Conservation (phyloP, 805 yeast genomes). For the Lachancea nothofagi region DNA sequence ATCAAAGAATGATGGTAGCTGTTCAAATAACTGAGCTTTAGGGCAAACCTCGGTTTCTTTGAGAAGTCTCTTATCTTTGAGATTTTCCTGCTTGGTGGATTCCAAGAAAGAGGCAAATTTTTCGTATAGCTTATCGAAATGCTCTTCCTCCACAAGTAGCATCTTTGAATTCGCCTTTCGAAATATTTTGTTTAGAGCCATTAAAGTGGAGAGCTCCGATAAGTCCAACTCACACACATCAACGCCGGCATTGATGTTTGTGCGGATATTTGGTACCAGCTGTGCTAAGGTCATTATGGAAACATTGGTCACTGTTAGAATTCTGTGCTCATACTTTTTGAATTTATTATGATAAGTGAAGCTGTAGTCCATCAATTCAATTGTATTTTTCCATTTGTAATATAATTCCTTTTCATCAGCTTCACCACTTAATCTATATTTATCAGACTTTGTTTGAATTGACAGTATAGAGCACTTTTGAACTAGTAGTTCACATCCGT, state of each 20-base stretch:
- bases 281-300: constrained; percentile 20
- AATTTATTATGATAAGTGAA: constrained; percentile 20
- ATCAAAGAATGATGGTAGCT: constrained; percentile 35
- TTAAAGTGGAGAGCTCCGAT: constrained; percentile 29
- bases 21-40: constrained; percentile 19
- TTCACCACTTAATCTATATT: constrained; percentile 11
- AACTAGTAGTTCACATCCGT: constrained; percentile 27
- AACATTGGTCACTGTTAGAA: constrained; percentile 21
- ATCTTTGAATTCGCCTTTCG: constrained; percentile 26
- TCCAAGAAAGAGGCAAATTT: constrained; percentile 24
- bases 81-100: constrained; percentile 17
- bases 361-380: constrained; percentile 23
- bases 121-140: constrained; percentile 27
- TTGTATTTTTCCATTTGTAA: constrained; percentile 17
- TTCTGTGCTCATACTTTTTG: constrained; percentile 14
- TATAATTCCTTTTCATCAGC: constrained; percentile 10
- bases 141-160: constrained; percentile 24
- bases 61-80: neutral
- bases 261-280: constrained; percentile 21
- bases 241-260: constrained; percentile 18
- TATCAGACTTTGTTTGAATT: constrained; percentile 20
- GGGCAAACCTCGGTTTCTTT: constrained; percentile 2
- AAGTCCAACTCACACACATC: constrained; percentile 24
- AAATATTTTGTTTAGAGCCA: constrained; percentile 22
- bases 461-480: constrained; percentile 29